Base-by-base conservation (phyloP, 2,329 filamentous ascomycete species). In the Ophiostoma himal-ulmi region DNA sequence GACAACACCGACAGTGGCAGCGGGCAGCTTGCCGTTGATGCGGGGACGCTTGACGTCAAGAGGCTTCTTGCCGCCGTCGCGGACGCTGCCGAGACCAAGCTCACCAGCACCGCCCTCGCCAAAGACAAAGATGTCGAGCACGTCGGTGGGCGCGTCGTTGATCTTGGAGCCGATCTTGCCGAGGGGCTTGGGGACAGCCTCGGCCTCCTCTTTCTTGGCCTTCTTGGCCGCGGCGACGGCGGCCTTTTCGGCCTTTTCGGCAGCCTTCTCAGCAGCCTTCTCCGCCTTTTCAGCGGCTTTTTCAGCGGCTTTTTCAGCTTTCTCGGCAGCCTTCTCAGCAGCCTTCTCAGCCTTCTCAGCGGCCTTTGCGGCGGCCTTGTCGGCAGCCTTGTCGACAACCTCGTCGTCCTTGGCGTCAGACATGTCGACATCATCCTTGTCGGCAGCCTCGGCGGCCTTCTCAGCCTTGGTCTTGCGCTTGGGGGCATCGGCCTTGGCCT, bases 71-170 rank as follows among this genome's bases (percentile, higher is more conserved):
- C 82, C 82, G 71, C 85, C 81, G 57, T 84, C 81, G 75, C 87
- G 87, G 77, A 87, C 88, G 72, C 84, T 87, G 66, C 92, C 92
- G 22, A 96, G 86, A 52, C 92, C 92, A 64, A 96, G 89, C 81
- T 96, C 92, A 74, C 92, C 92, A n/a, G 88, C 89, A 72, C 86
- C 86, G 52, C 91, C 92, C 78, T 93, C 91, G 69, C 92, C 92
- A 75, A 92, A 94, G 69, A 94, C 90, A 76, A 89, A 94, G 71
- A 95, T 82, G 76, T 94, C 88, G 71, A 95, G 84, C 36, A 83
- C 81, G 74, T 87, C 79, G 0, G 83, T 86, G 5, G 90, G 90
- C 20, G 85, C 82, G 34, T 85, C 78, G 78, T 93, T 93, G 80
- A 91, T 87, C 71, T 74, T 72, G 68, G 67, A 67, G n/a, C 74